These are phyloP conservation scores for Arxiozyma telluris DNA, from an alignment of 1,139 yeast genomes.

Conservation along the genomic window DNA sequence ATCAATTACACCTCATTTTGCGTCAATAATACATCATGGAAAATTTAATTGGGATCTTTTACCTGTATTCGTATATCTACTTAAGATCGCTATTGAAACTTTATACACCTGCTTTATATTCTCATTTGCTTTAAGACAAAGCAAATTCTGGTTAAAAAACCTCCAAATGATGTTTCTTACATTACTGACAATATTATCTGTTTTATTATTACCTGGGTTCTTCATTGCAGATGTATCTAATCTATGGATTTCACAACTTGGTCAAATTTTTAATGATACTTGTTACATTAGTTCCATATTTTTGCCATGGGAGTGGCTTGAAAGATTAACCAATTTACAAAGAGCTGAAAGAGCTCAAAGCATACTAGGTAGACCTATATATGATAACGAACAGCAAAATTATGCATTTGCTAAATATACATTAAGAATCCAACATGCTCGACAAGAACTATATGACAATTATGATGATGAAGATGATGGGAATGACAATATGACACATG, in stretches of 20 bases:
- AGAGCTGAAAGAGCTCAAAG: slow-evolving; percentile 67
- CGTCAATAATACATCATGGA: slow-evolving; percentile 12
- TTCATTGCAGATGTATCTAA: slow-evolving; percentile 73
- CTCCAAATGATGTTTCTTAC: slow-evolving; percentile 45
- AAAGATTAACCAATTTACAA: slow-evolving; percentile 53
- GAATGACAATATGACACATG: not conserved
- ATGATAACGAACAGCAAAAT: slow-evolving; percentile 44
- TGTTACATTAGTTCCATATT: slow-evolving; percentile 67
- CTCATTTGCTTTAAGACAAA: slow-evolving; percentile 49
- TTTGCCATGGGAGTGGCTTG: slow-evolving; percentile 85
- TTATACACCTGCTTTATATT: slow-evolving; percentile 62
- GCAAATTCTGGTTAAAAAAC: slow-evolving; percentile 46
- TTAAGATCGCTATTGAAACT: slow-evolving; percentile 65
- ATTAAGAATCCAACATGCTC: slow-evolving; percentile 20
- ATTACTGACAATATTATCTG: slow-evolving; percentile 47
- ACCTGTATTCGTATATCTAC: slow-evolving; percentile 71
- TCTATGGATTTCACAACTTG: slow-evolving; percentile 60
- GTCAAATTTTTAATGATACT: slow-evolving; percentile 64
- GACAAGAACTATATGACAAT: slow-evolving; percentile 4
- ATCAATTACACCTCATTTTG: slow-evolving; percentile 51
- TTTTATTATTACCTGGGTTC: slow-evolving; percentile 60
- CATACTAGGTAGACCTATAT: slow-evolving; percentile 67
- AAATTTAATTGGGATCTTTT: slow-evolving; percentile 34
- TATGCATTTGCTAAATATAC: slow-evolving; percentile 27
- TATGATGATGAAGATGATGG: not conserved